Percentiles rank a stretch among this genome's conserved stretches.
Conservation (phyloP, 371 early-diverging fungal species). For the Mortierella sp. region DNA sequence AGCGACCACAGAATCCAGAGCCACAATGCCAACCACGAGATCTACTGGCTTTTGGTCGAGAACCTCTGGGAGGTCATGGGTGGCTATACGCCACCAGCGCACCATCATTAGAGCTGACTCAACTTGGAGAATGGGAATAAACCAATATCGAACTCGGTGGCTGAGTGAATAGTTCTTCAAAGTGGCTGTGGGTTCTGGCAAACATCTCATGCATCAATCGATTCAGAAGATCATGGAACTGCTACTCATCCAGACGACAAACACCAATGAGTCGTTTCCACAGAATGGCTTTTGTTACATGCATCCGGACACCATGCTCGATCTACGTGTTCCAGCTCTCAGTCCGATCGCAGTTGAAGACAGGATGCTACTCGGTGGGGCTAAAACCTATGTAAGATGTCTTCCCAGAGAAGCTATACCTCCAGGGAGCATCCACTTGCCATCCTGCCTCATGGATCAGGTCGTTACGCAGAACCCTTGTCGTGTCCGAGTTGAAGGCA, state of each 20-base stretch:
- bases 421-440: conserved; percentile 1
- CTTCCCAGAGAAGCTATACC: conserved; percentile 12
- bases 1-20: conserved; percentile 89
- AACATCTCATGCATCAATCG: not conserved
- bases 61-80: conserved; percentile 45
- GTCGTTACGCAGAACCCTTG: not conserved
- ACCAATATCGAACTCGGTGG: too few relatives aligned
- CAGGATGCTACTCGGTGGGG: conserved; percentile 1
- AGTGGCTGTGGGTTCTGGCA: not conserved
- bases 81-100: conserved; percentile 41
- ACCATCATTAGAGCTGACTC: conserved; percentile 26
- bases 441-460: conserved; percentile 1
- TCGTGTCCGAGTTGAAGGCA: conserved; percentile 7
- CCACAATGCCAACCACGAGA: conserved; percentile 74
- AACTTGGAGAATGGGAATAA: too few relatives aligned
- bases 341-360: conserved; percentile 15
- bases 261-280: not conserved
- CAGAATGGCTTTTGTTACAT: conserved; percentile 2
- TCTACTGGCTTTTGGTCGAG: conserved; percentile 55
- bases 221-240: conserved; percentile 11
- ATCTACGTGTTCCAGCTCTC: conserved; percentile 21
- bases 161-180: not conserved
- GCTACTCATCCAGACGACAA: not conserved
- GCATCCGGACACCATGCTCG: conserved; percentile 11
- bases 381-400: conserved; percentile 11